These are phyloP conservation scores for Cyberlindnera mycetangii DNA, from an alignment of 805 yeast genomes.

Conservation along the genomic window DNA sequence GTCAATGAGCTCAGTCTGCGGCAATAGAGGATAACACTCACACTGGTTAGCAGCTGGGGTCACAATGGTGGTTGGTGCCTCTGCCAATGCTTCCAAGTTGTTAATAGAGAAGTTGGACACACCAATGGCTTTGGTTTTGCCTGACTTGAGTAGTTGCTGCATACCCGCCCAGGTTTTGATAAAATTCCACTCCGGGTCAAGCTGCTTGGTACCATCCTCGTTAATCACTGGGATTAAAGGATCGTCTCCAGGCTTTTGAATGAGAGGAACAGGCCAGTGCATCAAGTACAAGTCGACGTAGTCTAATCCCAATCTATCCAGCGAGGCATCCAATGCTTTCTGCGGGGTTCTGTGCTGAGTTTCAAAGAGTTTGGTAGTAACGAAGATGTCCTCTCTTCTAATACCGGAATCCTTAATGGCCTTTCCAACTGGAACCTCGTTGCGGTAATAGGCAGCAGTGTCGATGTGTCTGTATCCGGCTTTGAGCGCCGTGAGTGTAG, in stretches of 20 bases:
- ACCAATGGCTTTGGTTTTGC: constrained; percentile 19
- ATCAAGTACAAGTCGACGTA: constrained; percentile 75
- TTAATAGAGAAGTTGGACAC: constrained; percentile 20
- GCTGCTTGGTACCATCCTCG: neutral
- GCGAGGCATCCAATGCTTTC: constrained; percentile 52
- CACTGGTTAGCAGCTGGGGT: constrained; percentile 22
- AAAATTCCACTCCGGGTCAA: constrained; percentile 53
- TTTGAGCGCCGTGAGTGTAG: constrained; percentile 16
- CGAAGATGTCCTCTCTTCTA: constrained; percentile 59
- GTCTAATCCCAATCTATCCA: constrained; percentile 61
- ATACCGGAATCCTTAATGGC: constrained; percentile 54
- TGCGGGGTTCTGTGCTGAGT: constrained; percentile 41
- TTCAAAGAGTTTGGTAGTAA: constrained; percentile 70
- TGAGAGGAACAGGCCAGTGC: constrained; percentile 12
- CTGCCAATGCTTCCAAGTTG: constrained; percentile 14
- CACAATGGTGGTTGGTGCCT: constrained; percentile 10
- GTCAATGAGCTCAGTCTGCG: constrained; percentile 17
- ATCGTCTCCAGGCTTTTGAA: constrained; percentile 4
- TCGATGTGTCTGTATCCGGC: constrained; percentile 63
- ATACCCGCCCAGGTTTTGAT: constrained; percentile 21
- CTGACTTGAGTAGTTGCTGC: constrained; percentile 13
- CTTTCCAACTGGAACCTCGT: constrained; percentile 51
- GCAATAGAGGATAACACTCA: constrained; percentile 21
- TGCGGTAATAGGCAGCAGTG: constrained; percentile 52
- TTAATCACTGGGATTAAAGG: constrained; percentile 5